Percentiles rank a stretch among this genome's conserved stretches.
Conservation (phyloP, 1,139 yeast genomes). For the Suhomyces guaymorum region DNA sequence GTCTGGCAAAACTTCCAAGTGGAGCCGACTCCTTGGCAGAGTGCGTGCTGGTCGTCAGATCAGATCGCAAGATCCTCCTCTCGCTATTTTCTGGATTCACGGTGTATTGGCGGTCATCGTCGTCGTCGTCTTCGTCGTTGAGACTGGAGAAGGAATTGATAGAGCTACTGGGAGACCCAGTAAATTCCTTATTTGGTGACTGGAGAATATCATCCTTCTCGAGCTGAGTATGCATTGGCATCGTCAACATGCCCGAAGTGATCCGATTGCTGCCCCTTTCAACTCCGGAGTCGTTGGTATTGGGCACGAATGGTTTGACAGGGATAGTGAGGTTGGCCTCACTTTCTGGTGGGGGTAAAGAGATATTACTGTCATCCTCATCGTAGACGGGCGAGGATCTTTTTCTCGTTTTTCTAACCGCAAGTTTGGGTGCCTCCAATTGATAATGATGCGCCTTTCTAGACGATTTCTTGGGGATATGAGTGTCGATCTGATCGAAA, state of each 20-base stretch:
- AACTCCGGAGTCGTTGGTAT: slow-evolving; percentile 10
- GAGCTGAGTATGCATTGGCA: slow-evolving; percentile 26
- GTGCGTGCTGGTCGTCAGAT: too few species aligned
- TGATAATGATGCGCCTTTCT: slow-evolving; percentile 9
- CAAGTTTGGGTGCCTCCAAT: slow-evolving; percentile 11
- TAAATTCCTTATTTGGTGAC: slow-evolving; percentile 1
- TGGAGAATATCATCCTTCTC: slow-evolving; percentile 11
- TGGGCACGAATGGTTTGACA: slow-evolving; percentile 11
- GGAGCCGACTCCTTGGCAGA: too few species aligned
- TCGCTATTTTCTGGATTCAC: not conserved
- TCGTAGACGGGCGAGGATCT: slow-evolving; percentile 10
- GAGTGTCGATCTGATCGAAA: slow-evolving; percentile 30
- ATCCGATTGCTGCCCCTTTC: slow-evolving; percentile 45
- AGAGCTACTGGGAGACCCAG: slow-evolving; percentile 5
- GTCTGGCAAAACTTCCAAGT: too few species aligned
- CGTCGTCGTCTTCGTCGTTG: too few species aligned
- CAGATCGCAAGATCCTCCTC: not conserved
- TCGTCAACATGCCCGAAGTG: slow-evolving; percentile 64
- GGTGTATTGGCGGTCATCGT: too few species aligned
- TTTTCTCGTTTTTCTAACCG: slow-evolving; percentile 10
- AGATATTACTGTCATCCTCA: slow-evolving; percentile 24
- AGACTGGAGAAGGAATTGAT: slow-evolving; percentile 7
- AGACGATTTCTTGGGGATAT: slow-evolving; percentile 27
- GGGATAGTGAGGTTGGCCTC: slow-evolving; percentile 29
- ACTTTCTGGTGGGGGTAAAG: slow-evolving; percentile 40